Evolutionary conservation across 176 grass and related monocot genomes (phyloP), one percentile per base, ranked within the genome.

Genomic region (Oryza australiensis): DNA sequence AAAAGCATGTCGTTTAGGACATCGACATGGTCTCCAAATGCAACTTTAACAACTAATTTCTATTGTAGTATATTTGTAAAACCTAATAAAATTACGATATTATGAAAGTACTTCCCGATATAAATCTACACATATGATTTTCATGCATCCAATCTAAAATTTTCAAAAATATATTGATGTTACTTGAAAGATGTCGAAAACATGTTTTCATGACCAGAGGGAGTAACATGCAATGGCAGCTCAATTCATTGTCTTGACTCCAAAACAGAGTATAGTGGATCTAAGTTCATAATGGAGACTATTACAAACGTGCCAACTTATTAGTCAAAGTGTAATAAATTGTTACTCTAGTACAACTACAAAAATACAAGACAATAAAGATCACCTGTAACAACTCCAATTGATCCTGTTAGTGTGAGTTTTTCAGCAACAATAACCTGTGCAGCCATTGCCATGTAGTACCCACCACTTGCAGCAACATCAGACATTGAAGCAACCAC

Each of bases 401-500:
- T 99, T 55, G 96, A 99, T 74, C 93, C 96, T 66, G 93, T 99
- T 81, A 95, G 76, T 64, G 93, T 99, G 75, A 99, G 92, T 69
- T 91, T 99, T 85, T 99, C 96, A 70, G 96, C 96, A 80, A 95
- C 80, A 79, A 99, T 95, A 73, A 89, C 81, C 40, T 80, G 90
- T 68, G 91, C 96, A 85, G 93, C 96, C 96, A 99, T 99, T 72
- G 91, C 92, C 82, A 99, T 91, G 74, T 95, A 99, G 73, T 99
- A 99, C 29, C 96, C 96, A 28, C 96, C 93, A 74, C 96, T 99
- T 82, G 96, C 96, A 67, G 96, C 93, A 81, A 95, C 81, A 86
- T 99, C 96, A 82, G 96, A 89, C 96, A 99, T 93, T 32, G 96
- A 99, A 86, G 91, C 96, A 86, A 99, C 59, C 62, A 95, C 96